Evolutionary conservation across 805 yeast species (phyloP), one percentile per base, ranked within the genome.

Genomic region (Saccharomycopsis schoenii): DNA sequence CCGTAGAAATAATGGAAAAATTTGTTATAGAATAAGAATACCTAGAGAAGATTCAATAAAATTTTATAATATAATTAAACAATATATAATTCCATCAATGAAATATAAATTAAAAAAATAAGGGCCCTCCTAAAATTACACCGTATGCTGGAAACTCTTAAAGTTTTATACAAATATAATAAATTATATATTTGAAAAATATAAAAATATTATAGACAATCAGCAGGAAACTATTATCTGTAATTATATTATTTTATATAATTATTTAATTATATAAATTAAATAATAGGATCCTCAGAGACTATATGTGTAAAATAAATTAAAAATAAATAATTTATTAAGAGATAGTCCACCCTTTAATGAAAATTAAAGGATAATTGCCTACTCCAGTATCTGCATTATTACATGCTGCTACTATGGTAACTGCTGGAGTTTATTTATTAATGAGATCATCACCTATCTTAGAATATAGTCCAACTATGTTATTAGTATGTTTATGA

Each of bases 371-470:
- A 37, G 34, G 55, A n/a, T n/a, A n/a, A n/a, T n/a, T n/a, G n/a
- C 65, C 65, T 51, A 62, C 65, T 39, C 65, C 65, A n/a, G 66
- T 64, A 19, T 62, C 65, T 25, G 50, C 64, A 47, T 60, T 63
- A 61, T 61, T 63, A 61, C 66, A 63, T 63, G 65, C 66, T 9
- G 65, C 65, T 51, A 60, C 63, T 62, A 55, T 64, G 60, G 65
- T 63, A 21, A 57, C 59, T 54, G 64, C 64, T 15, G 65, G 65
- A 2, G 61, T 63, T 39, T 63, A 60, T 56, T 57, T 56, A 47
- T 57, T 60, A 62, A 56, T 64, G 58, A 58, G 65, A 58, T 57
- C 64, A 19, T 64, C 64, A 11, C 58, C 60, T 56, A 55, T 64
- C 39, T 57, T 64, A 58, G 66, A 64, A 57, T 62, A 55, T 58